Base-by-base conservation (phyloP, 441 rosid species). In the Melastoma candidum region DNA sequence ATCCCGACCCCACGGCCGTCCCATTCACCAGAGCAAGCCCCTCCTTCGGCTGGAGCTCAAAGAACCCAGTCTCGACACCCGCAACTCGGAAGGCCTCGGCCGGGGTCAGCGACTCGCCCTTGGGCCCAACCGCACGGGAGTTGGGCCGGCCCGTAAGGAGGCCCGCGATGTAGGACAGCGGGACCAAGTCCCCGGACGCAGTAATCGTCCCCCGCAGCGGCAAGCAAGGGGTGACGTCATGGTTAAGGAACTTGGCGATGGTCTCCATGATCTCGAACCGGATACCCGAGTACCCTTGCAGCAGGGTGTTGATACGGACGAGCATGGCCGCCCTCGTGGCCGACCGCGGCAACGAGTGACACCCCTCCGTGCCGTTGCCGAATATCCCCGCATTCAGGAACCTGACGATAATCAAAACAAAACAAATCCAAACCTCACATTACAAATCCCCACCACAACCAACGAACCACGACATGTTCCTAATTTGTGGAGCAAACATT, bases 291-390 rank as follows among this genome's bases (percentile, higher is more conserved):
- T 49, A 49, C 3, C 53, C 53, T 49, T 49, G 27, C 4, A 49
- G 27, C 4, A 51, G 54, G 39, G 54, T 51, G 54, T 51, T 51
- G 41, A 51, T 51, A 7, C 54, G 9, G 11, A 51, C 54, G 4
- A 51, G 54, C 54, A 51, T 51, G 12, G 54, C 54, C 32, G 54
- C 54, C 12, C 54, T 25, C 36, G 54, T 51, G 12, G 54, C n/a
- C 3, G 54, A 26, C 13, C 29, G 54, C 9, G 54, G 54, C 54
- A 51, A 14, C 32, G 54, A 24, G 54, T 51, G 54, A 41, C 54
- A 29, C 12, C 36, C 9, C 54, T 51, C 54, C 1, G 43, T 51
- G 13, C 54, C 54, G n/a, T 51, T 51, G 11, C 54, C 54, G n/a
- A 51, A 51, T 7, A 51, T 51, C 11, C 54, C 54, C 11, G 54